A percentile compares a stretch with the other conserved stretches of the same genome.
Evolutionary conservation across 1,284 basidiomycete genomes (phyloP).

Genomic region (Wolfiporia cocos): DNA sequence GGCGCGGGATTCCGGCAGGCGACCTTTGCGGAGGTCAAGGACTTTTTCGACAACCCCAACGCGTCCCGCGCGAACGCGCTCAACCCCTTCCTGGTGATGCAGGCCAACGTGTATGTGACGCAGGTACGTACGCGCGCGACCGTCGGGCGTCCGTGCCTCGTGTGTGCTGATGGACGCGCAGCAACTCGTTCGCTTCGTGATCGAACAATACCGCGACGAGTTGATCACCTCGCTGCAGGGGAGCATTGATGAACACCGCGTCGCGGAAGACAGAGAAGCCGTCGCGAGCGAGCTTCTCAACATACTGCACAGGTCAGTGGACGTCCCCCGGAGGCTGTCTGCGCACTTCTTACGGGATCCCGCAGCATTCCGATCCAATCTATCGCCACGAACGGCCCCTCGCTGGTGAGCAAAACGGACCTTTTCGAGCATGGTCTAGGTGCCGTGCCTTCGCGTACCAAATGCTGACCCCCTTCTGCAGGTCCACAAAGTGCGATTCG

Average conservation of each 20-base stretch:
- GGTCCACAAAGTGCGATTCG: slow-evolving; percentile 87
- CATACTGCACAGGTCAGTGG: slow-evolving; percentile 65
- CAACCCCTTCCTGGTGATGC: slow-evolving; percentile 85
- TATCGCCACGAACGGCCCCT: slow-evolving; percentile 83
- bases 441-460: slow-evolving; percentile 1
- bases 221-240: slow-evolving; percentile 64
- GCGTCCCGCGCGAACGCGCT: slow-evolving; percentile 76
- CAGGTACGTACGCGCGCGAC: slow-evolving; percentile 44
- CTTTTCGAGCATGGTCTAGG: not conserved
- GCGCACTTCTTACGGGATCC: too few species aligned
- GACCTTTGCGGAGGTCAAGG: slow-evolving; percentile 80
- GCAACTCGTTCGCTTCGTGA: slow-evolving; percentile 88
- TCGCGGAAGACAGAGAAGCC: slow-evolving; percentile 65
- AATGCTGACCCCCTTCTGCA: slow-evolving; percentile 13
- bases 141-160: not conserved
- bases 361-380: slow-evolving; percentile 87
- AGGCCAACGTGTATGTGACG: slow-evolving; percentile 84
- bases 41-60: slow-evolving; percentile 86
- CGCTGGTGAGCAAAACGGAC: slow-evolving; percentile 44
- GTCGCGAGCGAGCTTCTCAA: slow-evolving; percentile 78
- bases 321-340: slow-evolving; percentile 2
- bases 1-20: slow-evolving; percentile 70
- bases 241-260: slow-evolving; percentile 53
- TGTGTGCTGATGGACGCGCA: slow-evolving; percentile 24
- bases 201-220: slow-evolving; percentile 84